Percentiles rank a stretch among this genome's conserved stretches.
phyloP scores from a whole-genome alignment of 176 grass and related monocot species.

The Musa beccarii region DNA sequence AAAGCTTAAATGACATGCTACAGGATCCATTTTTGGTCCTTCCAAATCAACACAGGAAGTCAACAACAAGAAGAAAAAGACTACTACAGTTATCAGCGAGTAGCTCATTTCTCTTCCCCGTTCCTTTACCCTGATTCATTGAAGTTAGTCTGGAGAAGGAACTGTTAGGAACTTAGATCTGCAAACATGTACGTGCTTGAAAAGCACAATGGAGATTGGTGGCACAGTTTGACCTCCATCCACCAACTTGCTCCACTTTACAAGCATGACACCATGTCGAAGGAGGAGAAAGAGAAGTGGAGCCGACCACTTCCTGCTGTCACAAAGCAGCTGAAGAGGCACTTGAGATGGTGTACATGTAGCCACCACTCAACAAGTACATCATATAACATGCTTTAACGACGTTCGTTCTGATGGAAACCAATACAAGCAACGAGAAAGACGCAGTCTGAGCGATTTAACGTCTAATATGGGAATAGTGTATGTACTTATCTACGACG shows the following conservation, averaged over 20 bases:
- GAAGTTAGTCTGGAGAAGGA: too few species aligned
- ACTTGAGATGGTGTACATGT: too few species aligned
- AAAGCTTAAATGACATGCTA: not conserved
- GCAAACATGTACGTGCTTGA: not conserved
- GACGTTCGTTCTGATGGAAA: not conserved
- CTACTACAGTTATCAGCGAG: too few species aligned
- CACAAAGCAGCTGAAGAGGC: not conserved
- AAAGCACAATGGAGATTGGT: not conserved
- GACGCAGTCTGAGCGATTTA: not conserved
- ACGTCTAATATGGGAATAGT: not conserved
- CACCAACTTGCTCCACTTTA: not conserved
- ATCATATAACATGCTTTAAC: not conserved
- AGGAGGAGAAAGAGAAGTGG: not conserved
- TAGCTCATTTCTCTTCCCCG: too few species aligned
- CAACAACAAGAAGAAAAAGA: not conserved
- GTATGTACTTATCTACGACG: slow-evolving; percentile 2
- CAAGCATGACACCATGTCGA: not conserved
- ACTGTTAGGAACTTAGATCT: too few species aligned
- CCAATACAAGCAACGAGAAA: not conserved
- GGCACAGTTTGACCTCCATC: not conserved
- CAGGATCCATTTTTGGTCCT: not conserved
- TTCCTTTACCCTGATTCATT: too few species aligned
- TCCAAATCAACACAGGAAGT: not conserved
- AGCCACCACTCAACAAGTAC: too few species aligned
- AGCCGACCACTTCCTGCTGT: not conserved